Evolutionary conservation across 1,284 basidiomycete species (phyloP), one percentile per base, ranked within the genome.

Genomic region (Singerocomus inundabilis): DNA sequence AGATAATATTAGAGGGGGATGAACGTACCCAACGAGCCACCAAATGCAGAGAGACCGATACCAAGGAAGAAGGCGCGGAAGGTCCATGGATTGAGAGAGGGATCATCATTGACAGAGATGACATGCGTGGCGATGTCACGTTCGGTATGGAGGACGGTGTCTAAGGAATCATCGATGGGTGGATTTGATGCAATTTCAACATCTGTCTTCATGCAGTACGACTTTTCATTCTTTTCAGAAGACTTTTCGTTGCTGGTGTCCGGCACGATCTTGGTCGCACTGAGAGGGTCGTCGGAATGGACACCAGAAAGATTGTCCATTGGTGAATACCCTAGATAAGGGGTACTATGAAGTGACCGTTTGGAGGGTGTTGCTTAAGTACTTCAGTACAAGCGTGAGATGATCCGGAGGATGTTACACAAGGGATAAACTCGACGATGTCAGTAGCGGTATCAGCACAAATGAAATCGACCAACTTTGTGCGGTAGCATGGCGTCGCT

Each of bases 41-140:
- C 81, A 50, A 88, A 82, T 6, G 78, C 74, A 21, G 81, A 80
- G 5, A 85, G 72, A 10, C 81, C 80, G 39, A 82, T 57, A 11
- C 84, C 82, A 15, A 85, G 70, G 57, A 85, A 72, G 50, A 81
- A 72, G 3, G 75, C 70, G 5, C 83, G 73, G 52, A 85, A 72
- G 0, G 84, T 85, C 71, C 79, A 78, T 6, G 76, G 76, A 32
- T 77, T 82, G 32, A 82, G 69, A 0, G 70, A 67, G 0, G 79
- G 77, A 53, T 85, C 80, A 52, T 85, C 84, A 9, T 75, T 66
- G 1, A 80, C 62, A 1, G 73, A 76, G 47, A 84, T 75, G 46
- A 84, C 68, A 63, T 77, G 67, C 0, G 77, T 79, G 32, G 68
- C 76, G 33, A 81, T 72, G 49, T 80, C 79, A 34, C 74, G 70